Percentiles rank a stretch among this genome's conserved stretches.
Evolutionary conservation across 257 asterid genomes (phyloP).

Genomic region (Nemophila menziesii): DNA sequence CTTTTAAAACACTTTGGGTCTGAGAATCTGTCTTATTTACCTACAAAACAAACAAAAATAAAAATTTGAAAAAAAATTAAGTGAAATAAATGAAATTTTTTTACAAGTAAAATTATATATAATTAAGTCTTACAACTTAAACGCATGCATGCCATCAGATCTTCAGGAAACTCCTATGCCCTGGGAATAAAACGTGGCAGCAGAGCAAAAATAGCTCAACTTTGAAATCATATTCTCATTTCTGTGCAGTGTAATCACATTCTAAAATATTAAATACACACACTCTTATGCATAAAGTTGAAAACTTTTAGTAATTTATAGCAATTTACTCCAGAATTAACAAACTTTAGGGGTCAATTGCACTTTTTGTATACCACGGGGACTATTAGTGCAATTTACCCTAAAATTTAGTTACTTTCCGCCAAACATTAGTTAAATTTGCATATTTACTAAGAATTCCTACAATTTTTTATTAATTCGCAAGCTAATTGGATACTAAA

Average conservation of each 20-base stretch:
- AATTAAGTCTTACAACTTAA: slow-evolving; percentile 65
- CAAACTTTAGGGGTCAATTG: too few species aligned
- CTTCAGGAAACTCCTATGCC: slow-evolving; percentile 62
- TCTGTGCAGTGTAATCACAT: slow-evolving; percentile 18
- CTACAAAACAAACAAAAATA: slow-evolving; percentile 24
- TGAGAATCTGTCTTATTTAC: slow-evolving; percentile 37
- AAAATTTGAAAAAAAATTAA: slow-evolving; percentile 6
- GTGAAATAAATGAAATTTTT: slow-evolving; percentile 14
- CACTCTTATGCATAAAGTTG: slow-evolving; percentile 1
- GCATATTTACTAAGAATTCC: not conserved
- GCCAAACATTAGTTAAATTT: too few species aligned
- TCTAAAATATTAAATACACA: slow-evolving; percentile 22
- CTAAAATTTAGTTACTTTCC: too few species aligned
- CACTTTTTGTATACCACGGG: too few species aligned
- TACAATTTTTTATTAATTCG: not conserved
- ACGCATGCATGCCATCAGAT: slow-evolving; percentile 67
- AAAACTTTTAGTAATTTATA: not conserved
- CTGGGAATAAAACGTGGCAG: slow-evolving; percentile 39
- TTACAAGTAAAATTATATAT: slow-evolving; percentile 25
- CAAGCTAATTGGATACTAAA: not conserved
- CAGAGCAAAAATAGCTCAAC: slow-evolving; percentile 34
- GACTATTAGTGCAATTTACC: too few species aligned
- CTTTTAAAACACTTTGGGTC: slow-evolving; percentile 45
- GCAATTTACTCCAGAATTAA: not conserved
- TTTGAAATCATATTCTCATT: slow-evolving; percentile 24